Conservation (phyloP, 2,329 filamentous ascomycete species). For the Fusarium sp. region DNA sequence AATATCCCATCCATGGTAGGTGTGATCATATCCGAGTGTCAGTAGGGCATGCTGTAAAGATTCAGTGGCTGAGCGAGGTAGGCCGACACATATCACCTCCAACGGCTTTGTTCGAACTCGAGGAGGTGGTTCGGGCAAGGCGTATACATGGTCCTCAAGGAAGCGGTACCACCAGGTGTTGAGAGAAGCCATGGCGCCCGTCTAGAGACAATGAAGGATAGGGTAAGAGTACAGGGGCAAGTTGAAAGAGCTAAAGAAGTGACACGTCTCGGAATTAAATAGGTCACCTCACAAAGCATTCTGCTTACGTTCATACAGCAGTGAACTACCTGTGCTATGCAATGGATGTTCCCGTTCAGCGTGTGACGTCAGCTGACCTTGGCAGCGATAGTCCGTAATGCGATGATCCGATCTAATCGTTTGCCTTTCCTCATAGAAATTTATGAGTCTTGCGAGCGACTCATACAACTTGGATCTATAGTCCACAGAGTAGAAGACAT, state of each 20-base stretch:
- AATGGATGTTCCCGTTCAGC: neutral
- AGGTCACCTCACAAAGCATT: neutral
- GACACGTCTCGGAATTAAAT: neutral
- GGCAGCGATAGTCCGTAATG: neutral
- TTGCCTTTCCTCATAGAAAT: too few relatives aligned
- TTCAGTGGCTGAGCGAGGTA: constrained; percentile 49
- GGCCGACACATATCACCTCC: constrained; percentile 50
- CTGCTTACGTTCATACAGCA: neutral
- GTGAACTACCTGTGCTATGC: neutral
- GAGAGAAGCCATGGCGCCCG: neutral
- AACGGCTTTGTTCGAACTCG: constrained; percentile 48
- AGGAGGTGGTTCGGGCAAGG: constrained; percentile 20
- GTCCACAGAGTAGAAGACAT: too few relatives aligned
- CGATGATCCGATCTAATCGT: neutral
- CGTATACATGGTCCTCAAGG: constrained; percentile 23
- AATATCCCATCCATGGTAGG: constrained; percentile 51
- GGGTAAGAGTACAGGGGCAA: neutral
- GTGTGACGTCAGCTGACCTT: neutral
- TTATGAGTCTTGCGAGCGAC: neutral
- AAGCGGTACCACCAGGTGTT: constrained; percentile 19
- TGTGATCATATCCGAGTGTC: constrained; percentile 47
- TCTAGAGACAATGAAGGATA: too few relatives aligned
- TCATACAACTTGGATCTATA: neutral
- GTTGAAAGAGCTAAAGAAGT: neutral
- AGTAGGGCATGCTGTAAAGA: constrained; percentile 49